These are phyloP conservation scores for Orbilia blumenaviensis DNA, from an alignment of 2,329 filamentous ascomycete genomes.

Conservation along the genomic window DNA sequence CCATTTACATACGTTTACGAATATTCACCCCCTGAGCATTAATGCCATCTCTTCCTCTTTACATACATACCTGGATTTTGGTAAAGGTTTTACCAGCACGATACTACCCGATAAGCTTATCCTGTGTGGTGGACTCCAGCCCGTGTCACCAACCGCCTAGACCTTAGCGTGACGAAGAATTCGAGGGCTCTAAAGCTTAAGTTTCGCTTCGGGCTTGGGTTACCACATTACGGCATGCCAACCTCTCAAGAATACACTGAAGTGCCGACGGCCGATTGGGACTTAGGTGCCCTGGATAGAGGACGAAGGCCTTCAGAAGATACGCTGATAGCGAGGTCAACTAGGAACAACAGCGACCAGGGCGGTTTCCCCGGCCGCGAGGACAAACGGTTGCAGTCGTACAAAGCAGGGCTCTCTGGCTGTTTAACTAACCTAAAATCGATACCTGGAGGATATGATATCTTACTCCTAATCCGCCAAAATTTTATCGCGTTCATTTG, in stretches of 20 bases:
- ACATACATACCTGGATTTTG: background rate
- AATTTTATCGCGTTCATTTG: background rate
- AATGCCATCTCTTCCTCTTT: too few species aligned
- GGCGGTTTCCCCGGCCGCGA: background rate
- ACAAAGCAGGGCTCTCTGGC: background rate
- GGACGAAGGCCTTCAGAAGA: constrained; percentile 9
- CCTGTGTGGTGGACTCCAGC: background rate
- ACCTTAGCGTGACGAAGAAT: background rate
- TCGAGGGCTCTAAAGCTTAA: background rate
- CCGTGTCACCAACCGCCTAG: background rate
- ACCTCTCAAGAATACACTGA: background rate
- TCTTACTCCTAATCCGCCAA: constrained; percentile 5
- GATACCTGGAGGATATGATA: background rate
- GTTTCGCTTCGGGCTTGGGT: background rate
- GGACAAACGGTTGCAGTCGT: background rate
- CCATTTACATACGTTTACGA: background rate
- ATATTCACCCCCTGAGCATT: background rate
- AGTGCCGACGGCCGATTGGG: background rate
- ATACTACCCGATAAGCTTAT: background rate
- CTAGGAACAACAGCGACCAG: background rate
- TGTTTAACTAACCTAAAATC: background rate
- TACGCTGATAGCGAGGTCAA: constrained; percentile 7
- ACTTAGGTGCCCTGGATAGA: background rate
- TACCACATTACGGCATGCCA: background rate
- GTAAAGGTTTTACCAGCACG: background rate